Base-by-base conservation (phyloP, 352 stramenopile species). In the Saprolegnia diclina region DNA sequence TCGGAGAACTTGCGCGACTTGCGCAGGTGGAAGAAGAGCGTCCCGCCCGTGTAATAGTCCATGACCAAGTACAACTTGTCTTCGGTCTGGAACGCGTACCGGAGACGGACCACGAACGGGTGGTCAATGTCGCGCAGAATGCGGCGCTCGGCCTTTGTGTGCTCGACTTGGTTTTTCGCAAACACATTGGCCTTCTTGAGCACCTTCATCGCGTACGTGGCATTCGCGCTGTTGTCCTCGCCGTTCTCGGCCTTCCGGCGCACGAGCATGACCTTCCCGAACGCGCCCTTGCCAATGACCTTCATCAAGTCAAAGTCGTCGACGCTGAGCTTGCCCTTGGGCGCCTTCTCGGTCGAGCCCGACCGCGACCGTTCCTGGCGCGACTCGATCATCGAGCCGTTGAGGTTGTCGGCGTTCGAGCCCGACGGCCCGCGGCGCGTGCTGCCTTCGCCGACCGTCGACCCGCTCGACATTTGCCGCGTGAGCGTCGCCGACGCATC, bases 251-350 rank as follows among this genome's bases (percentile, higher is more conserved):
- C 78, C 71, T 97, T 97, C 72, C 96, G 96, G 54, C 92, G 83
- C 32, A 98, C 94, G 21, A 98, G 78, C 85, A 98, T 97, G 3
- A 98, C 94, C 76, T 98, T 98, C 44, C 94, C 94, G 72, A 98
- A 98, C 9, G 90, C 89, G 32, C 94, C 94, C 72, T 98, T 98
- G 29, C 95, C 95, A 57, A 98, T 95, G 21, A 98, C 92, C 75
- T 97, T 97, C 10, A 98, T 79, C 71, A 98, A 72, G 65, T 98
- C 88, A 71, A 98, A 98, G 76, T 98, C 94, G 45, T 97, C 90
- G 19, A 97, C 87, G 57, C 80, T 88, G 24, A 94, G 76, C 71
- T 93, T 93, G 1, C 71, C 75, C 70, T 88, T 90, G 16, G 61
- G 26, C 35, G 72, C 69, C 29, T 69, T 42, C 46, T 65, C 61